Conservation (phyloP, 306 rosid species). For the Crataegus laevigata region DNA sequence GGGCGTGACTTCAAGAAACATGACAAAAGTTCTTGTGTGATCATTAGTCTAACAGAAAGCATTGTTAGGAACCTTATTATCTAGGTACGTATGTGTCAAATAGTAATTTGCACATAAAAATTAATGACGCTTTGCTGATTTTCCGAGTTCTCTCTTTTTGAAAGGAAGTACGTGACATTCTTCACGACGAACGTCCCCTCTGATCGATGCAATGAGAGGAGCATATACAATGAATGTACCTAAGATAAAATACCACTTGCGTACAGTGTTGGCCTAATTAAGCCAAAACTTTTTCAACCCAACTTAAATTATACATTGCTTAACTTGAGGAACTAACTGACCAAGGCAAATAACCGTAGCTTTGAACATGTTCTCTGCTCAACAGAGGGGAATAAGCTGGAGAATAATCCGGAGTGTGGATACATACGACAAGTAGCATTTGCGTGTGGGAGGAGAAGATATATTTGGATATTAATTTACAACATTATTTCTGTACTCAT, state of each 20-base stretch:
- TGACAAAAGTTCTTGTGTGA: no score
- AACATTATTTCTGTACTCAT: no score
- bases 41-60: no score
- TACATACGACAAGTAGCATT: neutral
- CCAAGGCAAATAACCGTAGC: neutral
- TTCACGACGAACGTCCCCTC: no score
- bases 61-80: neutral
- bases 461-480: no score
- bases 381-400: neutral
- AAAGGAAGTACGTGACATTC: neutral
- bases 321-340: neutral
- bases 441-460: neutral
- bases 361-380: neutral
- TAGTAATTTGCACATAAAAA: no score
- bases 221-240: neutral
- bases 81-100: no score
- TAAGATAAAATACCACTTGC: neutral
- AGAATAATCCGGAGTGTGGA: neutral
- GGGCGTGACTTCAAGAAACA: no score
- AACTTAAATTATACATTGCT: neutral
- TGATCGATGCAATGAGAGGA: no score
- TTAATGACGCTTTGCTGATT: no score
- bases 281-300: neutral
- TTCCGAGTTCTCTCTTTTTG: neutral
- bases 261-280: neutral